Conservation (phyloP, 2,329 filamentous ascomycete species). For the Alternaria metachromatica region DNA sequence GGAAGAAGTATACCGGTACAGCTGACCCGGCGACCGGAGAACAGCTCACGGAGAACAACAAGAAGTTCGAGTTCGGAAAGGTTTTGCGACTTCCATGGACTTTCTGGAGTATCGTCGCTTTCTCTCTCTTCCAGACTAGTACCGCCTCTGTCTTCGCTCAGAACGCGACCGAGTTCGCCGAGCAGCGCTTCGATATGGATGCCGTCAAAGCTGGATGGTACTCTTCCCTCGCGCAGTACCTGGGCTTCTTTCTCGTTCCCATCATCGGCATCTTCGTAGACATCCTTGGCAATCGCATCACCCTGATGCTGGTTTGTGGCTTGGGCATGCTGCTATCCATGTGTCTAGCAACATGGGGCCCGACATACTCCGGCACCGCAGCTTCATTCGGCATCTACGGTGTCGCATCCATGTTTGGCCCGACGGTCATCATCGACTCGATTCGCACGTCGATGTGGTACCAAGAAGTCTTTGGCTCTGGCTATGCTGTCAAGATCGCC, state of each 20-base stretch:
- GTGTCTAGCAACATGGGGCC: conserved; percentile 61
- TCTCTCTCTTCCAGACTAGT: conserved; percentile 66
- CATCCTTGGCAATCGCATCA: conserved; percentile 61
- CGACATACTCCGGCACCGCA: conserved; percentile 59
- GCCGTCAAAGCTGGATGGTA: conserved; percentile 67
- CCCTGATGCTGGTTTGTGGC: conserved; percentile 56
- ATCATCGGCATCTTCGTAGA: conserved; percentile 64
- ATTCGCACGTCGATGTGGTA: conserved; percentile 67
- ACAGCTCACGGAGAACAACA: conserved; percentile 65
- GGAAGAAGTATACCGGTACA: conserved; percentile 56
- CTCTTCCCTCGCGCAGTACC: conserved; percentile 62
- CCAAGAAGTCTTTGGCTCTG: conserved; percentile 66
- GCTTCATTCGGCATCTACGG: conserved; percentile 67
- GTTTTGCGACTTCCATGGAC: conserved; percentile 65
- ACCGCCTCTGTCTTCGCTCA: conserved; percentile 61
- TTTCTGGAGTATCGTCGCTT: conserved; percentile 63
- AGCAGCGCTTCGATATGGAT: conserved; percentile 64
- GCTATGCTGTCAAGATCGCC: conserved; percentile 66
- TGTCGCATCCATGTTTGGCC: conserved; percentile 62
- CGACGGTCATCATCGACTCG: conserved; percentile 66
- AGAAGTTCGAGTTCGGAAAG: conserved; percentile 63
- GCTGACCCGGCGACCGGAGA: conserved; percentile 65
- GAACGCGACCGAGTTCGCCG: conserved; percentile 67
- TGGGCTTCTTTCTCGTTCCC: conserved; percentile 64
- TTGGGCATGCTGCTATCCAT: conserved; percentile 61